Conservation (phyloP, 495 filamentous ascomycete genomes). For the Gamarada debralockiae region DNA sequence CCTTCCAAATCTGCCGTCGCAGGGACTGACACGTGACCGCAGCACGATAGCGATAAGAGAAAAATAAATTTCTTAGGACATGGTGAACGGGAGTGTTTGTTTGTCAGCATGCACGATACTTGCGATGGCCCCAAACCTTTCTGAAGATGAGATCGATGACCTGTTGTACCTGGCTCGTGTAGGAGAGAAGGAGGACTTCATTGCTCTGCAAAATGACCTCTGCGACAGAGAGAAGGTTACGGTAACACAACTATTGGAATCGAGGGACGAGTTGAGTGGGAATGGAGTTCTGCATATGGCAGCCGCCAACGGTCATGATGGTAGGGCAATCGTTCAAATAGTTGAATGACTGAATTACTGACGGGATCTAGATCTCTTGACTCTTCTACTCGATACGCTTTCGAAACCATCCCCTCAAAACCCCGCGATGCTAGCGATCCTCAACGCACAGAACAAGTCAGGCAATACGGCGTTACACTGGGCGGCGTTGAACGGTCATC, state of each 20-base stretch:
- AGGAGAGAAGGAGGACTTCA: slow-evolving; percentile 68
- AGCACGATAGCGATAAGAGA: background rate
- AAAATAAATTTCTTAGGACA: background rate
- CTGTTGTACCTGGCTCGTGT: slow-evolving; percentile 78
- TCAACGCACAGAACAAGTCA: slow-evolving; percentile 69
- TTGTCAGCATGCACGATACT: background rate
- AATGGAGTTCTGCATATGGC: slow-evolving; percentile 83
- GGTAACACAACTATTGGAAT: slow-evolving; percentile 53
- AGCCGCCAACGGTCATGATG: slow-evolving; percentile 78
- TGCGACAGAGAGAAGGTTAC: slow-evolving; percentile 48
- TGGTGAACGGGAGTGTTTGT: background rate
- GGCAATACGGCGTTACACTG: slow-evolving; percentile 92
- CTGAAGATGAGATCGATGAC: slow-evolving; percentile 79
- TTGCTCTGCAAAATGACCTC: slow-evolving; percentile 53
- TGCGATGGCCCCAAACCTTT: slow-evolving; percentile 49
- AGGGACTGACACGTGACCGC: background rate
- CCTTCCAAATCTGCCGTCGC: too few relatives aligned
- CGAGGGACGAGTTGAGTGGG: slow-evolving; percentile 65
- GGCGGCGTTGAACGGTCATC: slow-evolving; percentile 84
- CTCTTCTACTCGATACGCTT: slow-evolving; percentile 42
- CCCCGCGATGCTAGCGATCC: slow-evolving; percentile 35
- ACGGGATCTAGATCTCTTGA: slow-evolving; percentile 53
- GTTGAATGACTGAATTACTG: background rate
- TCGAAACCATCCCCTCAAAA: slow-evolving; percentile 22
- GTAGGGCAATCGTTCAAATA: slow-evolving; percentile 52